Evolutionary conservation across 164 flowering plant genomes (phyloP), one percentile per base, ranked within the genome.

Genomic region (Taxillus chinensis): DNA sequence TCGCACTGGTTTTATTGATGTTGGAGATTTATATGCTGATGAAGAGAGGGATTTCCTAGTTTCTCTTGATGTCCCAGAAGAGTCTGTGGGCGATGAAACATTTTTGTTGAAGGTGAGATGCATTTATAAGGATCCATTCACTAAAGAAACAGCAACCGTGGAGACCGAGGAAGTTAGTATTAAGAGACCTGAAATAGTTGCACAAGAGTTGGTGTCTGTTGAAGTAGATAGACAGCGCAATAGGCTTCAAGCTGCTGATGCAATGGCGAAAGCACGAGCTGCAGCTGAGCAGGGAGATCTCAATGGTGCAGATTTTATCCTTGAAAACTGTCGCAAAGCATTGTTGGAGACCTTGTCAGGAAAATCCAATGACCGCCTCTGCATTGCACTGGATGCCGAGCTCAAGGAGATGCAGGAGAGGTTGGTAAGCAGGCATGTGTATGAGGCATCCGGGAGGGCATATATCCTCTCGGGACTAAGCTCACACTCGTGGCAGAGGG

Each of bases 401-500:
- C 80, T 87, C 45, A 84, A 72, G 72, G 95, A 84, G 67, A 82
- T 87, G 82, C 85, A 82, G 63, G 87, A 81, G 71, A 74, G 89
- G 60, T 78, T 86, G 89, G 77, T 77, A 6, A 86, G 82, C 65
- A 72, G 83, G 68, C 77, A 74, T 50, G 75, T 75, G 1, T 86
- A 87, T 14, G 87, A 87, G 70, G 73, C 77, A 16, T 78, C 87
- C 0, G 95, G 95, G 8, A 70, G 89, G 60, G 95, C 89, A 5
- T 87, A 85, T 55, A 75, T 84, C 9, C 76, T 86, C 3, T 85
- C 95, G 1, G 90, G 87, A 5, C 65, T 82, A 55, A 85, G 95
- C 72, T 83, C 95, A 7, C 91, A 85, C 62, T 80, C 86, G 41
- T 79, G 81, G 81, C 95, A 87, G 62, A 71, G 95, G 73, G 91